These are phyloP conservation scores for Lenwebbia sp. DNA, from an alignment of 345 rosid species.

Conservation along the genomic window DNA sequence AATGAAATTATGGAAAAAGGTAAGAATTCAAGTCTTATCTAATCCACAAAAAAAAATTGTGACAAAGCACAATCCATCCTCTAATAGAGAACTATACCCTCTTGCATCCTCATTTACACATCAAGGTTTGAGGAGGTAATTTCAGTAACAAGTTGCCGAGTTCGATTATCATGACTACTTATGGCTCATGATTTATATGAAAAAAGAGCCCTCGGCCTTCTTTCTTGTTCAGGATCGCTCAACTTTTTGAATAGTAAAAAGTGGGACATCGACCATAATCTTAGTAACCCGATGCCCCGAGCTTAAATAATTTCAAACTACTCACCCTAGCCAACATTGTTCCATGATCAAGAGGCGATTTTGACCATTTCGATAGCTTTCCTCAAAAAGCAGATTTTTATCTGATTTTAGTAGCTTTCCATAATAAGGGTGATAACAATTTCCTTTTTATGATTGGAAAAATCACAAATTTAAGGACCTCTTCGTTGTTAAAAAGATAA, in stretches of 20 bases:
- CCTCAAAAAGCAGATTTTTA: background rate
- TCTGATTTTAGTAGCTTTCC: background rate
- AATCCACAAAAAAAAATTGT: background rate
- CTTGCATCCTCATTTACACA: background rate
- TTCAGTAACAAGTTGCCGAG: background rate
- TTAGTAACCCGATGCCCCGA: background rate
- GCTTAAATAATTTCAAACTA: background rate
- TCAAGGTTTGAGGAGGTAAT: background rate
- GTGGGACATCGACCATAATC: background rate
- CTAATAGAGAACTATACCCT: background rate
- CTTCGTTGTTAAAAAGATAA: background rate
- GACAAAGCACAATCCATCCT: background rate
- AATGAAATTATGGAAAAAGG: background rate
- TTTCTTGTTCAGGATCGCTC: background rate
- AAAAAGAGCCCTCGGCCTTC: background rate
- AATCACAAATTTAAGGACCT: background rate
- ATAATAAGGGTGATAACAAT: accelerated
- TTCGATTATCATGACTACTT: background rate
- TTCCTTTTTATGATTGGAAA: background rate
- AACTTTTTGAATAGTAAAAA: background rate
- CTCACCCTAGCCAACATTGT: background rate
- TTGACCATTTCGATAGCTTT: background rate
- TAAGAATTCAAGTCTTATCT: background rate
- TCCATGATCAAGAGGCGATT: background rate
- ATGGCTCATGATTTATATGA: background rate